Percentiles rank a stretch among this genome's conserved stretches.
Conservation (phyloP, 345 rosid species). For the Aethionema arabicum region DNA sequence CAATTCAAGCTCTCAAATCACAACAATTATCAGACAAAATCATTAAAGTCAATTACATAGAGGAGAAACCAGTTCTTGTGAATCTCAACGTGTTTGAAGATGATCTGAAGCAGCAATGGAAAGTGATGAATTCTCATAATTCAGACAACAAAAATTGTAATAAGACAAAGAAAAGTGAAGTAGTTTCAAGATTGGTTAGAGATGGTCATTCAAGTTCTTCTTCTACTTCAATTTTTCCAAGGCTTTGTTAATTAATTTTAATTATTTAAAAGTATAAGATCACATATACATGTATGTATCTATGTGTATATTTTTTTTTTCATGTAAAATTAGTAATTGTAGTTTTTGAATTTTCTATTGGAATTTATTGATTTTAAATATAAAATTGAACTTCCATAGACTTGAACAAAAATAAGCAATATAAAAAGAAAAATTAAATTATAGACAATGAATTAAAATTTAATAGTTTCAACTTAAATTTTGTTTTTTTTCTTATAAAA, state of each 20-base stretch:
- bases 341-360: too few species aligned
- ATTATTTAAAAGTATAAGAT: background rate
- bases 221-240: slow-evolving; percentile 38
- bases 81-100: slow-evolving; percentile 29
- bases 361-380: too few species aligned
- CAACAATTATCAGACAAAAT: slow-evolving; percentile 39
- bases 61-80: slow-evolving; percentile 7
- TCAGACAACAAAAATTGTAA: slow-evolving; percentile 28
- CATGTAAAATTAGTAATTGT: background rate
- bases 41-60: slow-evolving; percentile 18
- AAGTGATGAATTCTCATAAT: slow-evolving; percentile 35
- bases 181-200: slow-evolving; percentile 50
- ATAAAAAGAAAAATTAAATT: too few species aligned
- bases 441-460: too few species aligned
- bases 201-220: slow-evolving; percentile 36
- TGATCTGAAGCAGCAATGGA: slow-evolving; percentile 46
- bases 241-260: slow-evolving; percentile 46
- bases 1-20: slow-evolving; percentile 68
- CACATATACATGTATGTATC: slow-evolving; percentile 14
- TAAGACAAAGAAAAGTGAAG: slow-evolving; percentile 55
- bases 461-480: too few species aligned
- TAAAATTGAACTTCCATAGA: too few species aligned
- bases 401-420: too few species aligned
- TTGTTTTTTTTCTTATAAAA: too few species aligned
- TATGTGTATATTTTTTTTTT: slow-evolving; percentile 1